Base-by-base conservation (phyloP, 1,284 basidiomycete genomes). In the Agroathelia rolfsii region DNA sequence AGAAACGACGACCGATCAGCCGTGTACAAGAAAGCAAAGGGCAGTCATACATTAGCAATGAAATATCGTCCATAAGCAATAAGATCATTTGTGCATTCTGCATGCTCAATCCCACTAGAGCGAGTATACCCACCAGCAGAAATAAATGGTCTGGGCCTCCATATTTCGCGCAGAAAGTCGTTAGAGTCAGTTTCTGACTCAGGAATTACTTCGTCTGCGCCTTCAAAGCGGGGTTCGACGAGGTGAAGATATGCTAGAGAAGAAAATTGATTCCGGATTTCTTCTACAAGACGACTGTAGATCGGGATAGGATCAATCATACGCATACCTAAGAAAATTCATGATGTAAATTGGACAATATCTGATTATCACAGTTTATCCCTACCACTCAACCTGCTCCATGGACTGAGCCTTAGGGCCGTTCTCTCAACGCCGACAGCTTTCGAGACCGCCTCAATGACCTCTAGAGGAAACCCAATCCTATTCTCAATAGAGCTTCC, bases 401-500 rank as follows among this genome's bases (percentile, higher is more conserved):
- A 78, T 0, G 76, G 76, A 22, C 66, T 68, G 13, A 78, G 39
- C 6, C 76, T 61, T 32, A 81, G 52, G 0, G 56, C 73, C 4
- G 63, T 58, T 16, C 56, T 57, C 14, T 56, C 45, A 13, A 50
- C 43, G 0, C 66, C 68, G 11, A 69, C 42, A 0, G 53, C 56
- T 3, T 56, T 46, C 5, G 48, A 52, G 0, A 69, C 45, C 1
- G 66, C 62, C 12, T 68, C 61, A 3, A 72, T 51, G 10, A 74
- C 56, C 43, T 59, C 55, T 37, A 72, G 23, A 41, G 59, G 44
- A 38, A 78, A 76, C 9, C 66, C 52, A 2, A 54, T 44, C 11
- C 75, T 56, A 45, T 75, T 75, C 50, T 72, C 68, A 14, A 72
- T 38, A 2, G 60, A 60, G 3, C 73, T 75, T 4, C 75, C 75